These are phyloP conservation scores for Penstemon newberryi DNA, from an alignment of 257 asterid genomes.

Conservation along the genomic window DNA sequence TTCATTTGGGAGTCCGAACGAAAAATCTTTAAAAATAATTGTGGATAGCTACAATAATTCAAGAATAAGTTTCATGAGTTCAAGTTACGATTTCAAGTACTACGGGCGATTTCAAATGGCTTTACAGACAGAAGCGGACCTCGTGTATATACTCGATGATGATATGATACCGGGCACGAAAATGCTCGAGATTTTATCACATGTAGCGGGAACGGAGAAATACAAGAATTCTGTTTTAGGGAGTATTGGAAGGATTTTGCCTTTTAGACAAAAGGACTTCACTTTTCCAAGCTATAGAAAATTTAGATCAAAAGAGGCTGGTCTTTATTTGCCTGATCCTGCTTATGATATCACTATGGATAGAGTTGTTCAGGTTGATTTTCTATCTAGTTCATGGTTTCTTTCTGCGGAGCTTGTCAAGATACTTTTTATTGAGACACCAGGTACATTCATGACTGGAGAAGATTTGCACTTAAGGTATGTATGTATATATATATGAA, in stretches of 20 bases:
- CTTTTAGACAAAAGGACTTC: constrained; percentile 46
- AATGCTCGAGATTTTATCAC: constrained; percentile 78
- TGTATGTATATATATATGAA: too few species aligned
- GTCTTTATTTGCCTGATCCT: too few species aligned
- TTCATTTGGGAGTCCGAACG: constrained; percentile 89
- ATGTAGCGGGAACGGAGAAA: constrained; percentile 86
- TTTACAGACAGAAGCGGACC: constrained; percentile 77
- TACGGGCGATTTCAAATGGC: constrained; percentile 96
- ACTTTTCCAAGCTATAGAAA: too few species aligned
- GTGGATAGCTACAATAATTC: constrained; percentile 69
- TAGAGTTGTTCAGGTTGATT: background rate
- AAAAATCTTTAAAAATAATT: constrained; percentile 51
- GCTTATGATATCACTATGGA: too few species aligned
- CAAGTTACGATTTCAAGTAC: constrained; percentile 86
- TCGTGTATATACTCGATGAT: constrained; percentile 80
- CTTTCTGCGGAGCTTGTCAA: too few species aligned
- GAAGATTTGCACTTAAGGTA: too few species aligned
- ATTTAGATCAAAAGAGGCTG: too few species aligned
- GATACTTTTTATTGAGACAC: too few species aligned
- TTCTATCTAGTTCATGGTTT: too few species aligned
- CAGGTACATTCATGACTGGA: too few species aligned
- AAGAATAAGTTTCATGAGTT: constrained; percentile 71
- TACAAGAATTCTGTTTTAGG: constrained; percentile 83
- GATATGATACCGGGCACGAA: constrained; percentile 93
- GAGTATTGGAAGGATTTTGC: constrained; percentile 91